Evolutionary conservation across 352 stramenopile species (phyloP), one percentile per base, ranked within the genome.

Genomic region (Phytophthora melonis): DNA sequence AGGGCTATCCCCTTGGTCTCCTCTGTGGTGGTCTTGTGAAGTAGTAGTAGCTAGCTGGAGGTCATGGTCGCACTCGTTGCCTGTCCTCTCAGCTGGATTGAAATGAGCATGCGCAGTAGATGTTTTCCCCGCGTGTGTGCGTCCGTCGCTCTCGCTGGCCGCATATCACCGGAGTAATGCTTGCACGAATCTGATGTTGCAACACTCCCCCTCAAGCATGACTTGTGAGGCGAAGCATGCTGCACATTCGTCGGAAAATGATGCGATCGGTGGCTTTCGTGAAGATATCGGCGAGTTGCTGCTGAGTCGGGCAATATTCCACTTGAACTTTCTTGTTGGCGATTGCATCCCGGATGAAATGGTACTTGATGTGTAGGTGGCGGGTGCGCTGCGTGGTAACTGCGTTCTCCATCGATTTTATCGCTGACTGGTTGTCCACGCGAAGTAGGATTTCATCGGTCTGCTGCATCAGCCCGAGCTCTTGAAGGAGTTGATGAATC

Each of bases 401-500:
- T 9, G 45, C 18, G 16, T 63, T 70, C 27, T 63, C n/a, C 63
- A 71, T 71, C 13, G 47, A 54, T 49, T 71, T 65, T 23, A 63
- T 66, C 8, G 49, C 58, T 7, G 58, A 72, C n/a, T 72, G 66
- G 10, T 67, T 72, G 21, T 66, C 52, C 1, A 72, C 58, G 2
- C 34, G 16, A 4, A 66, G 66, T 8, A 62, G 16, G 19, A 67
- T 63, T 7, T 34, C 9, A 9, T 5, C 16, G 8, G 14, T 23
- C 5, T 43, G 7, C 0, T 3, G 10, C 10, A 66, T 3, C 9
- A 73, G n/a, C 0, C 32, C 39, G 10, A 74, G 41, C 21, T 69
- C 53, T 16, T 34, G 32, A 30, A 69, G 54, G 1, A 74, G 45
- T 66, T 69, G 67, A 10, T 10, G 41, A 11, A 65, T 54, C 7